Evolutionary conservation across 2,329 filamentous ascomycete genomes (phyloP).

Genomic region (Trichophyton benhamiae): DNA sequence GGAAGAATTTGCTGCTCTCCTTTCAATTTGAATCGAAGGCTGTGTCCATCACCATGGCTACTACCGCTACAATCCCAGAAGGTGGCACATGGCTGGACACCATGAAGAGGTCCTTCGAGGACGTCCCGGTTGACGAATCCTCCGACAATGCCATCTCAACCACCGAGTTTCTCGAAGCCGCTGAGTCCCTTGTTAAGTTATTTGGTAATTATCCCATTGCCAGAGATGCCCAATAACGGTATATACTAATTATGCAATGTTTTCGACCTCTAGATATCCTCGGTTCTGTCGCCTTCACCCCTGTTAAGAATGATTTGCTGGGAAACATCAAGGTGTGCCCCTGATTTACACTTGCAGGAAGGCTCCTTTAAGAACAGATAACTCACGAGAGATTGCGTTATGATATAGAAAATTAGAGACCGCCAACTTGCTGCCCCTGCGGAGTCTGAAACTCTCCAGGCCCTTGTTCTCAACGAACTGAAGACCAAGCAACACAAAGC

Average conservation of each 20-base stretch:
- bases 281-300: slow-evolving; percentile 63
- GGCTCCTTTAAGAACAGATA: not conserved
- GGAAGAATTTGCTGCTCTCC: not conserved
- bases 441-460: slow-evolving; percentile 74
- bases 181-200: slow-evolving; percentile 72
- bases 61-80: slow-evolving; percentile 41
- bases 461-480: slow-evolving; percentile 73
- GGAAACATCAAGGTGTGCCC: slow-evolving; percentile 73
- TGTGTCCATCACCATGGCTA: slow-evolving; percentile 37
- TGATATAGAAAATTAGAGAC: slow-evolving; percentile 63
- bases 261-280: slow-evolving; percentile 39
- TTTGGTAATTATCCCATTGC: slow-evolving; percentile 50
- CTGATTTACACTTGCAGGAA: not conserved
- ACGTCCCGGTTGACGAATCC: slow-evolving; percentile 62
- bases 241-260: not conserved
- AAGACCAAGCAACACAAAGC: slow-evolving; percentile 80
- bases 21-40: not conserved
- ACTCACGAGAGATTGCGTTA: not conserved
- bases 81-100: slow-evolving; percentile 76
- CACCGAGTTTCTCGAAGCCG: slow-evolving; percentile 77
- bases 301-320: slow-evolving; percentile 81
- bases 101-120: slow-evolving; percentile 68
- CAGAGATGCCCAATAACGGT: not conserved
- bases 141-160: slow-evolving; percentile 71
- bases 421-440: slow-evolving; percentile 65